A percentile compares a stretch with the other conserved stretches of the same genome.
These are phyloP conservation scores for Volvariella volvacea DNA, from an alignment of 1,284 basidiomycete species.

Conservation along the genomic window DNA sequence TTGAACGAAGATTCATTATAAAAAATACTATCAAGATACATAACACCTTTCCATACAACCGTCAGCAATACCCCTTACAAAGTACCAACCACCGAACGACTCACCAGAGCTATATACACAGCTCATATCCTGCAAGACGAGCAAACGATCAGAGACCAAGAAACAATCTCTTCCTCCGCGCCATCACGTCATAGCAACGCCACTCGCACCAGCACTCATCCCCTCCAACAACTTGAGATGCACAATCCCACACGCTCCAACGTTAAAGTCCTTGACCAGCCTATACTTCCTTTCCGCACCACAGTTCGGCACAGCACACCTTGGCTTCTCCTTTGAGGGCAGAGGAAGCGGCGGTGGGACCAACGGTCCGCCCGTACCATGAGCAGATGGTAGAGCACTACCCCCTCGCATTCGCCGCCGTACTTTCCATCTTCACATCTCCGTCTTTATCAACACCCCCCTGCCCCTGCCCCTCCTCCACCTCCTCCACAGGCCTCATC, in stretches of 20 bases:
- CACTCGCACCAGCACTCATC: neutral
- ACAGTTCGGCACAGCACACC: constrained; percentile 35
- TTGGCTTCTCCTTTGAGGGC: constrained; percentile 14
- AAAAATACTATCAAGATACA: too few species aligned
- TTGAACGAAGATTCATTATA: too few species aligned
- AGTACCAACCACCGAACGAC: too few species aligned
- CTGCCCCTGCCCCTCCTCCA: constrained; percentile 1
- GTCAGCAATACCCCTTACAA: too few species aligned
- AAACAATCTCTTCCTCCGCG: too few species aligned
- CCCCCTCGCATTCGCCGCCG: neutral
- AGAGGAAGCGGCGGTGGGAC: constrained; percentile 5
- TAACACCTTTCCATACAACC: too few species aligned
- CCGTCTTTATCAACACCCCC: constrained; percentile 6
- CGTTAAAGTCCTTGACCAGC: constrained; percentile 33
- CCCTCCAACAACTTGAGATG: constrained; percentile 50
- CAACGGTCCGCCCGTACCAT: too few species aligned
- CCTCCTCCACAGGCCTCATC: neutral
- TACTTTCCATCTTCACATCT: constrained; percentile 6
- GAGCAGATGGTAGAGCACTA: neutral
- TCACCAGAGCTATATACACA: too few species aligned
- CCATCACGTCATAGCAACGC: too few species aligned
- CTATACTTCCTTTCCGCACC: constrained; percentile 32
- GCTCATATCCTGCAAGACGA: too few species aligned
- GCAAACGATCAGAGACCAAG: too few species aligned
- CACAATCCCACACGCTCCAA: constrained; percentile 38